These are phyloP conservation scores for Aspergillus uvarum DNA, from an alignment of 2,329 filamentous ascomycete genomes.

Conservation along the genomic window DNA sequence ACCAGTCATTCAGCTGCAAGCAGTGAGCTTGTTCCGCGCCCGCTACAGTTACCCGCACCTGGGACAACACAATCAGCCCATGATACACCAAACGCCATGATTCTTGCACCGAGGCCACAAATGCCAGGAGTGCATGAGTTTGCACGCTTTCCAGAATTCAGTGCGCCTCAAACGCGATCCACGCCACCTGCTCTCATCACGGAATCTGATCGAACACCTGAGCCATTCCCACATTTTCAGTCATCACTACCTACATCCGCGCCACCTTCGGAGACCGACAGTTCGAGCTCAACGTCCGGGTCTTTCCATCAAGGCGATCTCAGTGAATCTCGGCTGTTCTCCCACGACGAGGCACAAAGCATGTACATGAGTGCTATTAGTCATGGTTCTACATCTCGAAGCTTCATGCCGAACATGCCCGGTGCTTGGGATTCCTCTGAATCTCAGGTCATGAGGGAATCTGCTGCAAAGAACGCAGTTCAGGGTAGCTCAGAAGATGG, in stretches of 20 bases:
- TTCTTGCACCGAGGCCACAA: background rate
- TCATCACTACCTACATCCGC: constrained; percentile 13
- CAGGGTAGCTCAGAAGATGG: background rate
- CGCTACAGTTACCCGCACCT: constrained; percentile 17
- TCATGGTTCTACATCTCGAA: constrained; percentile 31
- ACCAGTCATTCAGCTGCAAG: constrained; percentile 6
- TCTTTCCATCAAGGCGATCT: constrained; percentile 37
- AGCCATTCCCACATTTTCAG: background rate
- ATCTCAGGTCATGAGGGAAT: constrained; percentile 14
- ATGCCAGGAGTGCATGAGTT: background rate
- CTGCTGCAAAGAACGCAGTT: constrained; percentile 1
- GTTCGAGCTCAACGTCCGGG: constrained; percentile 22
- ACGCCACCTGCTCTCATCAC: constrained; percentile 3
- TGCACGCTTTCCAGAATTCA: background rate
- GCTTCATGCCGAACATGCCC: constrained; percentile 39
- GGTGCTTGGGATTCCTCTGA: constrained; percentile 43
- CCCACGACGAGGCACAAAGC: constrained; percentile 51
- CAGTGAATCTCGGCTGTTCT: constrained; percentile 49
- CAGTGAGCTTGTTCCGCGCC: constrained; percentile 19
- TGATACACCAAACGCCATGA: constrained; percentile 8
- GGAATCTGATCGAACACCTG: background rate
- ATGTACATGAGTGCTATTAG: constrained; percentile 60
- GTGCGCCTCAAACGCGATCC: background rate
- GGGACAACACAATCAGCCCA: constrained; percentile 2
- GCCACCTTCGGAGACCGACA: constrained; percentile 27